phyloP scores from a whole-genome alignment of 106 monocot genomes.

The Dendrobium huoshanense region DNA sequence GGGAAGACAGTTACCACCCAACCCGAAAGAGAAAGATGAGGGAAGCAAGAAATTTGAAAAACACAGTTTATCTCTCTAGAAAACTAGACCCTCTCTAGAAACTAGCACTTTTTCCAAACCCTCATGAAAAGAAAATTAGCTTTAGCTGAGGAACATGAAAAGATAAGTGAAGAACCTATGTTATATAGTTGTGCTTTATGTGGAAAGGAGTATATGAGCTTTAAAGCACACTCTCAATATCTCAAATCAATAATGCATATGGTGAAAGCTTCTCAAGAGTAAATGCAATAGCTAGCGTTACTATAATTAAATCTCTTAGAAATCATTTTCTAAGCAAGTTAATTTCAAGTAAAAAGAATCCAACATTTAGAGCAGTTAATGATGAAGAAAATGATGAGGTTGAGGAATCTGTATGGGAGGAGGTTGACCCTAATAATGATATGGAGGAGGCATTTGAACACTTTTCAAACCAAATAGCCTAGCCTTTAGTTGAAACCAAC shows the following conservation, averaged over 20 bases:
- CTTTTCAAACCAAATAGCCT: conserved; percentile 2
- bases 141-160: too few species aligned
- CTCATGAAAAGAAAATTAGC: too few species aligned
- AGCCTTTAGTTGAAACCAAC: too few species aligned
- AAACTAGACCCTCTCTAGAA: too few species aligned
- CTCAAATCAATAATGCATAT: conserved; percentile 63
- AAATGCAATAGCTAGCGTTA: conserved; percentile 26
- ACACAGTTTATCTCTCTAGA: too few species aligned
- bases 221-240: conserved; percentile 77
- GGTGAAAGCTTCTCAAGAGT: conserved; percentile 63
- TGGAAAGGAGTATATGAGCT: conserved; percentile 77
- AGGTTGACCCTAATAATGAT: conserved; percentile 52
- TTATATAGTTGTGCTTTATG: conserved; percentile 71
- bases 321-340: conserved; percentile 16
- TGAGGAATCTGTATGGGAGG: conserved; percentile 82
- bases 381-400: conserved; percentile 49
- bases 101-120: too few species aligned
- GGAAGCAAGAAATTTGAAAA: too few species aligned
- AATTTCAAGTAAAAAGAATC: conserved; percentile 5
- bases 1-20: too few species aligned
- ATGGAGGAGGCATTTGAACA: conserved; percentile 37
- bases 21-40: too few species aligned
- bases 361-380: conserved; percentile 9
- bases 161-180: conserved; percentile 22
- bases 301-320: conserved; percentile 52